Evolutionary conservation across 2,329 filamentous ascomycete species (phyloP).

Genomic region (Xylariaceae sp.): DNA sequence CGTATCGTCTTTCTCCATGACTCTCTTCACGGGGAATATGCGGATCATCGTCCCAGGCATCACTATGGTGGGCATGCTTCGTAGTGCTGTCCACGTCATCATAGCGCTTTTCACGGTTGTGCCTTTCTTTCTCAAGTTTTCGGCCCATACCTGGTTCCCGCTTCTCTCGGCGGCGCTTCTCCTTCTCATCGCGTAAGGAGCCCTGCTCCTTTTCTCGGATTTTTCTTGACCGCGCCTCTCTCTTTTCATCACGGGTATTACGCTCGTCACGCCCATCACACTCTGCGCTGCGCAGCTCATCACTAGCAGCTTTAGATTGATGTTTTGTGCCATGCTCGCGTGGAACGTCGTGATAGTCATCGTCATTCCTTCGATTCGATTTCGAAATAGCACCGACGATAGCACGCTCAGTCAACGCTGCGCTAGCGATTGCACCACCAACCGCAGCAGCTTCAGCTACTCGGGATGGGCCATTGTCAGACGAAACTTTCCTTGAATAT

Average conservation of each 20-base stretch:
- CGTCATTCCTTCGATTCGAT: slow-evolving; percentile 33
- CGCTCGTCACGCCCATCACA: slow-evolving; percentile 24
- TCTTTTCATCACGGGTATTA: slow-evolving; percentile 26
- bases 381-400: slow-evolving; percentile 49
- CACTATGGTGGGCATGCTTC: slow-evolving; percentile 16
- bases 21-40: slow-evolving; percentile 23
- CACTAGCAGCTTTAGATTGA: slow-evolving; percentile 23
- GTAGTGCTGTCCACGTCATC: slow-evolving; percentile 30
- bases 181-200: slow-evolving; percentile 13
- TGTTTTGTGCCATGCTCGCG: slow-evolving; percentile 35
- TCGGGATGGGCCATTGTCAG: slow-evolving; percentile 41
- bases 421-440: slow-evolving; percentile 49
- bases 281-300: slow-evolving; percentile 2
- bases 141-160: slow-evolving; percentile 17
- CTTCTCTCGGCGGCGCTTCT: slow-evolving; percentile 21
- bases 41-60: slow-evolving; percentile 18
- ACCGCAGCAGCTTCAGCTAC: slow-evolving; percentile 48
- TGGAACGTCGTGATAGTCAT: slow-evolving; percentile 29
- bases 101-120: slow-evolving; percentile 26
- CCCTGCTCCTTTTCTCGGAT: too few relatives aligned
- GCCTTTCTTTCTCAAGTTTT: slow-evolving; percentile 21
- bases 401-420: slow-evolving; percentile 44
- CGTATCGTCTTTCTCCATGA: slow-evolving; percentile 27
- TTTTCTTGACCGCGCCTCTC: slow-evolving; percentile 22
- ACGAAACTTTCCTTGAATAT: slow-evolving; percentile 35